Percentiles rank a stretch among this genome's conserved stretches.
phyloP scores from a whole-genome alignment of 2,329 filamentous ascomycete species.

The Trichoderma brevicompactum region DNA sequence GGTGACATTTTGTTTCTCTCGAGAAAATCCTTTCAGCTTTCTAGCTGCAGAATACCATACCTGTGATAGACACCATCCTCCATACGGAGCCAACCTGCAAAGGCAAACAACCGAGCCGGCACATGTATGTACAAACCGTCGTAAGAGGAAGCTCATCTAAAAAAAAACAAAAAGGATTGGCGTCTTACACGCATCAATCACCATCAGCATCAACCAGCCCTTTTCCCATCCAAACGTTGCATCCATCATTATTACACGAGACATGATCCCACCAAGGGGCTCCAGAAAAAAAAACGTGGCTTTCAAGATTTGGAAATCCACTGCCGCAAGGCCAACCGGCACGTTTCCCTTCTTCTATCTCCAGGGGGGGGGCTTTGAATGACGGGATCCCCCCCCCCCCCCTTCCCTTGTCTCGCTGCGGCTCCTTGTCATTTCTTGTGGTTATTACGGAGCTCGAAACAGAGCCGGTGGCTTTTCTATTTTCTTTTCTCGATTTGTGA shows the following conservation, averaged over 20 bases:
- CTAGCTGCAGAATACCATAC: too few species aligned
- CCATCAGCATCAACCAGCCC: background rate
- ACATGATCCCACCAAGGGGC: background rate
- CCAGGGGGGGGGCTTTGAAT: too few species aligned
- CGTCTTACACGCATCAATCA: slow-evolving; percentile 19
- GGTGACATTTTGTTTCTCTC: too few species aligned
- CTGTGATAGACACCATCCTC: background rate
- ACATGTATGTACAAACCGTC: background rate
- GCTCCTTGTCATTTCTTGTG: slow-evolving; percentile 16
- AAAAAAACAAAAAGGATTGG: background rate
- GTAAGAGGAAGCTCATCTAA: slow-evolving; percentile 17
- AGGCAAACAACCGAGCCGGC: background rate
- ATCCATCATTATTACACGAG: background rate
- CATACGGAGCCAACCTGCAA: too few species aligned
- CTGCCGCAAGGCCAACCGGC: slow-evolving; percentile 14
- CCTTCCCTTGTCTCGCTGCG: background rate
- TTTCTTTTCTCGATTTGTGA: background rate
- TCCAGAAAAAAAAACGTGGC: slow-evolving; percentile 11
- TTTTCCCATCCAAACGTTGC: background rate
- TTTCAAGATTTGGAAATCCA: slow-evolving; percentile 11
- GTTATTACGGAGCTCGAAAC: background rate
- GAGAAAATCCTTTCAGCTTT: background rate
- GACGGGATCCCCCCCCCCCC: too few species aligned
- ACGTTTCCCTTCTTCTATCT: slow-evolving; percentile 7
- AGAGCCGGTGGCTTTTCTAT: background rate